Evolutionary conservation across 345 rosid species (phyloP).

Genomic region (Chamaenerion angustifolium): DNA sequence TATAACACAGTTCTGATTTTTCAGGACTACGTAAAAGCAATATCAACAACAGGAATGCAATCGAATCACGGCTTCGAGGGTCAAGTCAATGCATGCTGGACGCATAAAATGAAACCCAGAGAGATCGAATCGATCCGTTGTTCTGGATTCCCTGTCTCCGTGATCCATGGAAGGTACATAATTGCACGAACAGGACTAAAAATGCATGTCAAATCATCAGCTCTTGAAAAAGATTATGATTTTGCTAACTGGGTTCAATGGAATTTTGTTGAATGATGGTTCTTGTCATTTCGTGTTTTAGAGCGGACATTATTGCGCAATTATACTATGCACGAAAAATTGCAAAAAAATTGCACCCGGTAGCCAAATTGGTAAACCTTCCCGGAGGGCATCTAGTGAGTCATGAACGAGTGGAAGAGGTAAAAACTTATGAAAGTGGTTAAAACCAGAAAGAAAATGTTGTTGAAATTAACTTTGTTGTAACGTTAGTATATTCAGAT

Average conservation of each 20-base stretch:
- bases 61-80: constrained; percentile 75
- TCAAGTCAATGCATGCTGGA: constrained; percentile 96
- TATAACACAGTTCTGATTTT: not conserved
- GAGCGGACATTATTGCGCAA: constrained; percentile 90
- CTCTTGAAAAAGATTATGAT: no score
- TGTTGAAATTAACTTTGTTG: no score
- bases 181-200: not conserved
- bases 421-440: constrained; percentile 8
- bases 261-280: no score
- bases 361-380: constrained; percentile 83
- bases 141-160: constrained; percentile 71
- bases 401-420: constrained; percentile 87
- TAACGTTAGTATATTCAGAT: no score
- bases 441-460: no score
- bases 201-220: no score
- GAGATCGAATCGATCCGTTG: constrained; percentile 57
- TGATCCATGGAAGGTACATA: constrained; percentile 99
- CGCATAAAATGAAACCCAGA: constrained; percentile 46
- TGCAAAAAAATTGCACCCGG: constrained; percentile 69
- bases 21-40: constrained; percentile 88
- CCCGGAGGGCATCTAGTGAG: constrained; percentile 95
- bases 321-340: constrained; percentile 67
- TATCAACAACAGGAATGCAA: constrained; percentile 91
- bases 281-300: constrained; percentile 13
- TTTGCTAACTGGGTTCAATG: no score